phyloP scores from a whole-genome alignment of 1,139 yeast genomes.

The Blastobotrys illinoisensis region DNA sequence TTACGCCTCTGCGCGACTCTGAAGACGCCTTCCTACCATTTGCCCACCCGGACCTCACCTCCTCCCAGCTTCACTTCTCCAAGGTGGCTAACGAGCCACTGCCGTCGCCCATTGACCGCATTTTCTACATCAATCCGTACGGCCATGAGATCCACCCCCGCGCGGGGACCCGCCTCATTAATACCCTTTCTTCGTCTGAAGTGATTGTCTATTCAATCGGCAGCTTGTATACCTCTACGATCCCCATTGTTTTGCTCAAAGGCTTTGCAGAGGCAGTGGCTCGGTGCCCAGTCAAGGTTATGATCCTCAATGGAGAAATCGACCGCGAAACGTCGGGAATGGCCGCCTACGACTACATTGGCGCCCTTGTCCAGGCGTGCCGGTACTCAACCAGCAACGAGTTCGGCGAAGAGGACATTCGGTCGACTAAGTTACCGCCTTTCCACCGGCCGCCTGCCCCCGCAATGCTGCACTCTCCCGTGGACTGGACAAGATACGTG shows the following conservation, averaged over 20 bases:
- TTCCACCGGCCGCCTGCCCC: not conserved
- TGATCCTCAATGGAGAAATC: constrained; percentile 62
- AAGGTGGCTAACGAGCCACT: constrained; percentile 49
- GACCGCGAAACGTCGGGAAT: constrained; percentile 76
- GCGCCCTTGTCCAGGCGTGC: constrained; percentile 45
- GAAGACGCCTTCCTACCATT: constrained; percentile 68
- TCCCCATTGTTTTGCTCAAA: constrained; percentile 68
- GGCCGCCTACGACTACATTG: constrained; percentile 54
- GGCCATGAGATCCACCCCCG: constrained; percentile 83
- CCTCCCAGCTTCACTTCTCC: constrained; percentile 68
- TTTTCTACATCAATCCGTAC: constrained; percentile 79
- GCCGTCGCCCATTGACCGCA: constrained; percentile 66
- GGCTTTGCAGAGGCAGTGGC: constrained; percentile 50
- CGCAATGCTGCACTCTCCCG: not conserved
- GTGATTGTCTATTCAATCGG: constrained; percentile 76
- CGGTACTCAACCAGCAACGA: constrained; percentile 14
- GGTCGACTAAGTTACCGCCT: not conserved
- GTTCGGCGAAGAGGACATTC: not conserved
- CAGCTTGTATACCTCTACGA: constrained; percentile 76
- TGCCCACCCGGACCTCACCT: constrained; percentile 71
- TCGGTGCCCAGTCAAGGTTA: constrained; percentile 21
- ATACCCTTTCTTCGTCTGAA: constrained; percentile 44
- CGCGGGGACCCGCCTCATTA: constrained; percentile 60
- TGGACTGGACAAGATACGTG: not conserved
- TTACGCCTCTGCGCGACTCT: constrained; percentile 28